These are phyloP conservation scores for Marasmius fiardii DNA, from an alignment of 1,284 basidiomycete genomes.

Conservation along the genomic window DNA sequence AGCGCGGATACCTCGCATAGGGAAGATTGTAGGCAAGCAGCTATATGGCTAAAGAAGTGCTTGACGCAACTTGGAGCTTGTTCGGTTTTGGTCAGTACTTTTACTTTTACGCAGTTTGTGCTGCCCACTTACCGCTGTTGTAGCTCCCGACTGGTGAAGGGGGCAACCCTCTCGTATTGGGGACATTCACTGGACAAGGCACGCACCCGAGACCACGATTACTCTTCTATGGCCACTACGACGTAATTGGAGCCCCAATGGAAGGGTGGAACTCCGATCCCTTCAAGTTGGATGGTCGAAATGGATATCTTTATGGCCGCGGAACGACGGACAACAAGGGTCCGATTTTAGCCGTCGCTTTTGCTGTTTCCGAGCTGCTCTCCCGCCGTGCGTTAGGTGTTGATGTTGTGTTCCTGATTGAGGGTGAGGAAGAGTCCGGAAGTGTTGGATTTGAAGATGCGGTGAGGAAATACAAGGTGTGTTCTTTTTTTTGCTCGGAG, in stretches of 20 bases:
- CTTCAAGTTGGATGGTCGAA: constrained; percentile 78
- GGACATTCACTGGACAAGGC: constrained; percentile 55
- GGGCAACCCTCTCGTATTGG: constrained; percentile 82
- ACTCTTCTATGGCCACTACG: constrained; percentile 94
- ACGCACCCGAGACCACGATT: constrained; percentile 59
- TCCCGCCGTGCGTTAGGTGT: constrained; percentile 72
- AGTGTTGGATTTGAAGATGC: constrained; percentile 82
- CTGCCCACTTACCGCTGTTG: neutral
- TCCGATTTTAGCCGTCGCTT: constrained; percentile 89
- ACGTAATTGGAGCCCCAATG: constrained; percentile 79
- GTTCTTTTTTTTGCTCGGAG: constrained; percentile 9
- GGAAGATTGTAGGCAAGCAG: constrained; percentile 91
- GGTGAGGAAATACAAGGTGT: constrained; percentile 73
- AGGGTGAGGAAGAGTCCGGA: constrained; percentile 96
- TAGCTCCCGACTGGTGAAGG: constrained; percentile 65
- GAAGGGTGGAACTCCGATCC: constrained; percentile 85
- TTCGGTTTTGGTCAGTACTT: constrained; percentile 59
- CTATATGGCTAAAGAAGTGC: constrained; percentile 87
- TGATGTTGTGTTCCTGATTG: constrained; percentile 89
- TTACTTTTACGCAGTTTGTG: neutral
- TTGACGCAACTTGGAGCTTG: constrained; percentile 83
- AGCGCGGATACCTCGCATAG: constrained; percentile 65
- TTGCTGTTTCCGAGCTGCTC: constrained; percentile 82
- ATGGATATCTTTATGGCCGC: constrained; percentile 93
- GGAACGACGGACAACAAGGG: constrained; percentile 94